Conservation (phyloP, 164 flowering plant species). For the Euptelea pleiosperma region DNA sequence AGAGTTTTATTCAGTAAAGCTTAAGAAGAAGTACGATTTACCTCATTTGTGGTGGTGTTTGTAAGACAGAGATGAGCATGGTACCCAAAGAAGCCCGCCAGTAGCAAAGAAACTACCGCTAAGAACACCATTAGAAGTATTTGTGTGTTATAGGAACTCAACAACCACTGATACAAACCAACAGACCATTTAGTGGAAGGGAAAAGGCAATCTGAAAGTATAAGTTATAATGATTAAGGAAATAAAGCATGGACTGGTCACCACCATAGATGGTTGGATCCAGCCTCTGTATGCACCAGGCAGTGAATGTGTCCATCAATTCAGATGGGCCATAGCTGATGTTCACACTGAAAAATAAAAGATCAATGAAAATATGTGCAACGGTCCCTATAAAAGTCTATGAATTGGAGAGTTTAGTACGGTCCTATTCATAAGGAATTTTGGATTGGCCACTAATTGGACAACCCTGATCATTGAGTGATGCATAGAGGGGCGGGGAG, state of each 20-base stretch:
- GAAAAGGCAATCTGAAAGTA: slow-evolving; percentile 4
- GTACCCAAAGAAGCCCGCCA: slow-evolving; percentile 85
- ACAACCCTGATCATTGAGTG: no score
- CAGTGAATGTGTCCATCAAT: background rate
- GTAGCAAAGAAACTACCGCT: slow-evolving; percentile 62
- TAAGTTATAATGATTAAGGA: background rate
- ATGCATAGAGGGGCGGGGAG: background rate
- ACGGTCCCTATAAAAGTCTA: background rate
- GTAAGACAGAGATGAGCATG: slow-evolving; percentile 78
- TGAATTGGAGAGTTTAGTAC: background rate
- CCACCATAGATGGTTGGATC: background rate
- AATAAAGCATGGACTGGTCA: background rate
- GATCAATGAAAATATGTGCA: background rate
- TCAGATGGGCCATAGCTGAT: background rate
- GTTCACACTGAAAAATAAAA: background rate
- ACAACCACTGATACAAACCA: slow-evolving; percentile 68
- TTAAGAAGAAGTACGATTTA: slow-evolving; percentile 18
- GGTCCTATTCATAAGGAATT: background rate
- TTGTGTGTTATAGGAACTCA: slow-evolving; percentile 86
- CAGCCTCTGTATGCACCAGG: background rate
- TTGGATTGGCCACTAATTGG: no score
- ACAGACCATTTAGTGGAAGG: background rate
- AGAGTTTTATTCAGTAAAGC: background rate
- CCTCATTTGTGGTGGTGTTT: slow-evolving; percentile 97
- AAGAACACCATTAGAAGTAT: slow-evolving; percentile 88